Conservation (phyloP, 1,284 basidiomycete species). For the Boletus semigastroideus region DNA sequence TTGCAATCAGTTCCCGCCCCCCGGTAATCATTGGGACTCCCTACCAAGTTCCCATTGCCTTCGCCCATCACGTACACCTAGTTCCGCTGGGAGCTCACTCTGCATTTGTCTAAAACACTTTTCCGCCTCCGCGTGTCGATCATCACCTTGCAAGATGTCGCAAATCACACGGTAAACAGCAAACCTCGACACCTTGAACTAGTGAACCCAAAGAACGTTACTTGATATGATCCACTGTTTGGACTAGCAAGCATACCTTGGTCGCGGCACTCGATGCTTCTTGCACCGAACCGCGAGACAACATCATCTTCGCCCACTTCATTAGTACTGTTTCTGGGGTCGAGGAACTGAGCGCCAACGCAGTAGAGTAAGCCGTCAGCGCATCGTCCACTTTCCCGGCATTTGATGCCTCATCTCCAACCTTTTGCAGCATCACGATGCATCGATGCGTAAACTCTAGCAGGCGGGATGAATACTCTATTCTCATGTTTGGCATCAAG, state of each 20-base stretch:
- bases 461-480: neutral
- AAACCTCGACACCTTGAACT: neutral
- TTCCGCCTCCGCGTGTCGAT: neutral
- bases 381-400: constrained; percentile 2
- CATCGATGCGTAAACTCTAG: neutral
- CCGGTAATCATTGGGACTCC: neutral
- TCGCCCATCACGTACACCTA: neutral
- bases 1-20: neutral
- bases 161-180: neutral
- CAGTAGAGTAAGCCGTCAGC: constrained; percentile 1
- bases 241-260: neutral
- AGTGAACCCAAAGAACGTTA: no score
- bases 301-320: constrained; percentile 7
- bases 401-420: neutral
- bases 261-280: neutral
- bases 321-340: neutral
- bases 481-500: rapidly evolving
- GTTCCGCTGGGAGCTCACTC: neutral
- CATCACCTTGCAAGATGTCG: neutral
- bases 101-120: neutral
- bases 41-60: neutral
- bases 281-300: neutral
- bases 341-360: neutral
- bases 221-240: neutral
- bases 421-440: neutral